These are phyloP conservation scores for Leccinum solheimii DNA, from an alignment of 1,284 basidiomycete genomes.

Conservation along the genomic window DNA sequence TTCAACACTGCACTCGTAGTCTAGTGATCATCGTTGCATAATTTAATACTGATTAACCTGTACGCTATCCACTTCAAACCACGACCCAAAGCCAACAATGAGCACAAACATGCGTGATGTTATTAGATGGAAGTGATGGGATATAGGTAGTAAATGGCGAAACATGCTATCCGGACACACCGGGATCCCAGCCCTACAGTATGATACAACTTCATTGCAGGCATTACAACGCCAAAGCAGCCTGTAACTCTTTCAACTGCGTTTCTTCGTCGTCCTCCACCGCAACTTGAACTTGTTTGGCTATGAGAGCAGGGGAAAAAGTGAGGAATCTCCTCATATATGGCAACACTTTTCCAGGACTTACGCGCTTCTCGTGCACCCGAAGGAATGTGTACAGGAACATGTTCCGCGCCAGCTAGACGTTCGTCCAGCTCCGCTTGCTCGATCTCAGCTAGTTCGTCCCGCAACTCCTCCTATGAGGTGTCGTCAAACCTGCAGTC, in stretches of 20 bases:
- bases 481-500: slow-evolving; percentile 10
- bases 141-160: slow-evolving; percentile 37
- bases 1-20: slow-evolving; percentile 29
- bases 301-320: slow-evolving; percentile 8
- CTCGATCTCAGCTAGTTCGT: slow-evolving; percentile 88
- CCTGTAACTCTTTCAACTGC: slow-evolving; percentile 91
- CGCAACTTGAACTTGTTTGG: slow-evolving; percentile 37
- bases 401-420: slow-evolving; percentile 87
- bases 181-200: slow-evolving; percentile 5
- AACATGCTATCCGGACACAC: slow-evolving; percentile 22
- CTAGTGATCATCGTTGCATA: slow-evolving; percentile 36
- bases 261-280: slow-evolving; percentile 93
- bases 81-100: slow-evolving; percentile 21
- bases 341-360: slow-evolving; percentile 29
- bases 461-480: slow-evolving; percentile 76
- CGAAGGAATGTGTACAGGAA: slow-evolving; percentile 83
- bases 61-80: slow-evolving; percentile 34
- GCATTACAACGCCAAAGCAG: slow-evolving; percentile 81
- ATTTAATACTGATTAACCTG: slow-evolving; percentile 42
- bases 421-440: slow-evolving; percentile 90
- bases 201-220: slow-evolving; percentile 12
- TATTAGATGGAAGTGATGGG: slow-evolving; percentile 32
- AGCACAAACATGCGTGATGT: slow-evolving; percentile 20
- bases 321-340: slow-evolving; percentile 7
- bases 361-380: slow-evolving; percentile 60